A percentile compares a stretch with the other conserved stretches of the same genome.
These are phyloP conservation scores for Colletotrichum navitas DNA, from an alignment of 2,329 filamentous ascomycete species.

Conservation along the genomic window DNA sequence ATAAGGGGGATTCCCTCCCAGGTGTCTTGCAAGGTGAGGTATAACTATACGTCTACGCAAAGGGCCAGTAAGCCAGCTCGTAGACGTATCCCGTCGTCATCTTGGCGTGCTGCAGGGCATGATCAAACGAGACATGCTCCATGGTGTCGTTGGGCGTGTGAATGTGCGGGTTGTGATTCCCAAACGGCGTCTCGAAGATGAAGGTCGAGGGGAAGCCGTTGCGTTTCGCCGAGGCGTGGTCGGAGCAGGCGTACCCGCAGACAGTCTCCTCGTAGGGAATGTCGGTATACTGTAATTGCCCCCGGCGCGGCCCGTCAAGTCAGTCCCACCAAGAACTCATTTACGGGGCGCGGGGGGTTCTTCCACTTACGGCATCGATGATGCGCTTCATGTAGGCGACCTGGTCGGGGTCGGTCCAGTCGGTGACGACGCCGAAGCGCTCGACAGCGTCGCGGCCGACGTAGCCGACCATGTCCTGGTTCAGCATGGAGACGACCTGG, in stretches of 20 bases:
- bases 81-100: slow-evolving; percentile 62
- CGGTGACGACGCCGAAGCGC: slow-evolving; percentile 56
- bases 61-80: slow-evolving; percentile 53
- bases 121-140: slow-evolving; percentile 74
- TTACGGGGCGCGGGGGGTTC: background rate
- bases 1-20: too few species aligned
- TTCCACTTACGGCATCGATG: slow-evolving; percentile 44
- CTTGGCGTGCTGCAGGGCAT: slow-evolving; percentile 74
- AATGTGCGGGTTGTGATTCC: slow-evolving; percentile 75
- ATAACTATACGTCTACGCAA: background rate
- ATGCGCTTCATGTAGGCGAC: slow-evolving; percentile 55
- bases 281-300: slow-evolving; percentile 48
- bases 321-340: too few species aligned
- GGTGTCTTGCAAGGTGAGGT: background rate
- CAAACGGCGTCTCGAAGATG: slow-evolving; percentile 72
- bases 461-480: slow-evolving; percentile 61
- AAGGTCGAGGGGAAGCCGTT: slow-evolving; percentile 75
- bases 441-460: slow-evolving; percentile 48
- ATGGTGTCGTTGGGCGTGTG: slow-evolving; percentile 80
- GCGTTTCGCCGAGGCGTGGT: slow-evolving; percentile 75
- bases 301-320: background rate
- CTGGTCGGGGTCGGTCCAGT: slow-evolving; percentile 53
- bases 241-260: slow-evolving; percentile 73
- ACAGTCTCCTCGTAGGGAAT: slow-evolving; percentile 60
- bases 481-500: slow-evolving; percentile 57